Evolutionary conservation across 2,329 filamentous ascomycete species (phyloP).

Genomic region (Calycina herbarum): DNA sequence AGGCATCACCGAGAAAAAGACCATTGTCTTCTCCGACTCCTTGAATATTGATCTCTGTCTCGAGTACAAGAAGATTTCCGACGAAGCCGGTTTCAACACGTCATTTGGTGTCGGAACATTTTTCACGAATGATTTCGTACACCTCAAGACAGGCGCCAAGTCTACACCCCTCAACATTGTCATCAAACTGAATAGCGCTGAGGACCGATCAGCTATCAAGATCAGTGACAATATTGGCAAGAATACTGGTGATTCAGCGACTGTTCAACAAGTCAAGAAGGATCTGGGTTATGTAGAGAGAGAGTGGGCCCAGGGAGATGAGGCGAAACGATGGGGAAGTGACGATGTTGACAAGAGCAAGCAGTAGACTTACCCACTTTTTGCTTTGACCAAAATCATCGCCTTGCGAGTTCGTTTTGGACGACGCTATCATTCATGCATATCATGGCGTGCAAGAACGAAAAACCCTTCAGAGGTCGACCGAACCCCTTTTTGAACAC

Average conservation of each 20-base stretch:
- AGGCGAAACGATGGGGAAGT: constrained; percentile 77
- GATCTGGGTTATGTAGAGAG: constrained; percentile 84
- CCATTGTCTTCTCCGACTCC: constrained; percentile 93
- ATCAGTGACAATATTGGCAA: constrained; percentile 86
- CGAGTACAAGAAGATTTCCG: constrained; percentile 82
- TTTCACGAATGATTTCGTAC: constrained; percentile 90
- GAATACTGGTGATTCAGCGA: constrained; percentile 84
- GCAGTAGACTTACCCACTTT: not conserved
- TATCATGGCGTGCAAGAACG: not conserved
- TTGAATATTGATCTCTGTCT: constrained; percentile 88
- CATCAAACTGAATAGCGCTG: constrained; percentile 89
- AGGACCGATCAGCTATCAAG: constrained; percentile 82
- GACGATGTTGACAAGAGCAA: constrained; percentile 32
- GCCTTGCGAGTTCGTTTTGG: not conserved
- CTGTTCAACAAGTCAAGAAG: constrained; percentile 80
- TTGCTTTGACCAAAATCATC: not conserved
- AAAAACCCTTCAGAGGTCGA: not conserved
- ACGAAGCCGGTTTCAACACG: constrained; percentile 77
- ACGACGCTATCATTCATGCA: not conserved
- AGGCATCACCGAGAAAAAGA: constrained; percentile 78
- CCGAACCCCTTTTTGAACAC: too few species aligned
- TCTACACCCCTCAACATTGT: constrained; percentile 94
- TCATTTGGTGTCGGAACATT: constrained; percentile 95
- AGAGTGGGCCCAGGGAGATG: constrained; percentile 79
- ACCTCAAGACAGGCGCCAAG: constrained; percentile 71